Evolutionary conservation across 2,329 filamentous ascomycete species (phyloP).

Genomic region (Sphaceloma murrayae): DNA sequence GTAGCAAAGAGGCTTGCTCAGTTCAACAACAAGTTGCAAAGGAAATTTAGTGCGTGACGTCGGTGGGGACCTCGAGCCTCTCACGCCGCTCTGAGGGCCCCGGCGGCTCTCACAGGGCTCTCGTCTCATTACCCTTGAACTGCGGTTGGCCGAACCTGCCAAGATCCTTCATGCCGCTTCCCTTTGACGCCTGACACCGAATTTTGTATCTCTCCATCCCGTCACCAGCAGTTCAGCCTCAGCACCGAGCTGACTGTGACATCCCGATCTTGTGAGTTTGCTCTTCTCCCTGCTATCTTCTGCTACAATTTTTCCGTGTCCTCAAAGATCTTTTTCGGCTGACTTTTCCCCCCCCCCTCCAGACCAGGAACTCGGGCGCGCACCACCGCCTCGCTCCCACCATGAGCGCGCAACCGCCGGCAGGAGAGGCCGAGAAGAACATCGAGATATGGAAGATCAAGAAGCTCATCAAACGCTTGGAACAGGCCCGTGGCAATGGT

Average conservation of each 20-base stretch:
- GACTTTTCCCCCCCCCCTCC: slow-evolving; percentile 5
- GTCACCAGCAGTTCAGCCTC: slow-evolving; percentile 8
- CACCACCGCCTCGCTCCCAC: slow-evolving; percentile 35
- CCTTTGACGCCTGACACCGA: slow-evolving; percentile 6
- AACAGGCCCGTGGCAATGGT: slow-evolving; percentile 94
- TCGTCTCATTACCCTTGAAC: too few relatives aligned
- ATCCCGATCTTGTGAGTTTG: slow-evolving; percentile 2
- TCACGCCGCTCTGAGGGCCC: not conserved
- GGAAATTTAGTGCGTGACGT: not conserved
- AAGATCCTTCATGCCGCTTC: slow-evolving; percentile 3
- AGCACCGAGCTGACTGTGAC: slow-evolving; percentile 11
- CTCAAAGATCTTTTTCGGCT: not conserved
- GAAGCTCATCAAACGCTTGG: slow-evolving; percentile 98
- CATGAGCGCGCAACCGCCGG: slow-evolving; percentile 78
- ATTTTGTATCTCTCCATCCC: not conserved
- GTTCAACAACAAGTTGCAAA: too few relatives aligned
- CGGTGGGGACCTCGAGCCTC: not conserved
- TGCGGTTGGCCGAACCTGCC: not conserved
- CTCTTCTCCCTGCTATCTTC: not conserved
- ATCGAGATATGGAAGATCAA: slow-evolving; percentile 95
- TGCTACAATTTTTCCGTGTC: too few relatives aligned
- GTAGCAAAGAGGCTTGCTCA: too few relatives aligned
- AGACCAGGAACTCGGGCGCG: slow-evolving; percentile 16
- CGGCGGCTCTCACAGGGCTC: too few relatives aligned
- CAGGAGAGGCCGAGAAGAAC: slow-evolving; percentile 97